These are phyloP conservation scores for Tuber umbilicatum DNA, from an alignment of 495 filamentous ascomycete genomes.

Conservation along the genomic window DNA sequence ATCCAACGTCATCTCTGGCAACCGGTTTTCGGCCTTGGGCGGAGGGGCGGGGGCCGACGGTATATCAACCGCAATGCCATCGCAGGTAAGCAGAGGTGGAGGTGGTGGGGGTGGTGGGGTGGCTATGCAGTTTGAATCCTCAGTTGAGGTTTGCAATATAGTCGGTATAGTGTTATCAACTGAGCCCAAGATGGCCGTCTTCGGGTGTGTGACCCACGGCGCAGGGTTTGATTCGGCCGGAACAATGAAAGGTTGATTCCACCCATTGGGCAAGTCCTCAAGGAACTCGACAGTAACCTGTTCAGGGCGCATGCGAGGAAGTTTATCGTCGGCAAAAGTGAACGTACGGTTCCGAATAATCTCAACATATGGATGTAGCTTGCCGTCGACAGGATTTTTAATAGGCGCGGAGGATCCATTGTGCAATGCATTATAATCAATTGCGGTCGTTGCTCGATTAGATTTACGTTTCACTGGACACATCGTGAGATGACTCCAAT, in stretches of 20 bases:
- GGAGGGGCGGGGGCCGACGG: not conserved
- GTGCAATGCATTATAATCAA: constrained; percentile 70
- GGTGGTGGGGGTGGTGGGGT: constrained; percentile 13
- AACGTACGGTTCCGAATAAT: constrained; percentile 64
- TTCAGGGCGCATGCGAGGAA: constrained; percentile 63
- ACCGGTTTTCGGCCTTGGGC: not conserved
- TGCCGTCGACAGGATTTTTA: constrained; percentile 60
- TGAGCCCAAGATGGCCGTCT: not conserved
- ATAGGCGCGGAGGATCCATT: constrained; percentile 56
- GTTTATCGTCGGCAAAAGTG: constrained; percentile 56
- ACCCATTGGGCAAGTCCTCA: constrained; percentile 56
- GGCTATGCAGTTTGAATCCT: not conserved
- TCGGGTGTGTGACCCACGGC: constrained; percentile 39
- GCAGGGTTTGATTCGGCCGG: constrained; percentile 61
- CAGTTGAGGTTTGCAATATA: not conserved
- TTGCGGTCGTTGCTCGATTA: constrained; percentile 57
- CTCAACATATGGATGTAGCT: constrained; percentile 67
- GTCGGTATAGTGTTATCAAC: not conserved
- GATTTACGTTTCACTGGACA: constrained; percentile 38
- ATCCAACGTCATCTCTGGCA: constrained; percentile 23
- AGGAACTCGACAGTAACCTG: constrained; percentile 61
- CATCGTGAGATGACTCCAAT: constrained; percentile 6
- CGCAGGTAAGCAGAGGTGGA: not conserved
- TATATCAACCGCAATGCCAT: not conserved
- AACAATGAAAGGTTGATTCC: constrained; percentile 65